Evolutionary conservation across 2,329 filamentous ascomycete species (phyloP), one percentile per base, ranked within the genome.

Genomic region (Gliomastix tumulicola): DNA sequence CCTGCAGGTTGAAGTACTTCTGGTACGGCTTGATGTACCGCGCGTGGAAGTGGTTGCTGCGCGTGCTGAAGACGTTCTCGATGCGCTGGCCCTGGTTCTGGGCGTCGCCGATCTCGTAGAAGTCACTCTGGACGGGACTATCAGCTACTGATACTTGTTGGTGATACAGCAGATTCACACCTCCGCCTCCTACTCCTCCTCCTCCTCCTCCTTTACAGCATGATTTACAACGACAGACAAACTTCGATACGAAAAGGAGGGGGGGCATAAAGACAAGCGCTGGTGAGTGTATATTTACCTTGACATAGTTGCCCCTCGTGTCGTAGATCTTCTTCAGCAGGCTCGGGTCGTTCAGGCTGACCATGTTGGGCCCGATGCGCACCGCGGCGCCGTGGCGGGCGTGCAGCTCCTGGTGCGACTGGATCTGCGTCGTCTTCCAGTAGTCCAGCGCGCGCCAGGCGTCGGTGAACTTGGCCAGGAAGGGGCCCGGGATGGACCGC

Each of bases 61-160:
- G 41, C n/a, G 44, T 45, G 32, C 44, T 47, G 38, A 47, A 47
- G 39, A 47, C 37, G 32, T 47, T 47, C 36, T 35, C 19, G 16
- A 47, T 44, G 12, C 43, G 36, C 31, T 38, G 16, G 8, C 43
- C 43, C 20, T 47, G 17, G 32, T 43, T 15, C n/a, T 43, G 12
- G 21, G 42, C 37, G 25, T 47, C 44, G 34, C 45, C 45, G 33
- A 39, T 25, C 4, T 39, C 35, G 32, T 47, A 47, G 43, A 47
- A 45, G 30, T 45, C 30, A 34, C 42, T 39, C 44, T 46, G 17
- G n/a, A n/a, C n/a, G n/a, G n/a, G n/a, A n/a, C n/a, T n/a, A n/a
- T n/a, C n/a, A n/a, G n/a, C n/a, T n/a, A n/a, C n/a, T n/a, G n/a
- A n/a, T n/a, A n/a, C n/a, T n/a, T n/a, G n/a, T n/a, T n/a, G n/a